Base-by-base conservation (phyloP, 768 basidiomycete species). In the Cystofilobasidium capitatum region DNA sequence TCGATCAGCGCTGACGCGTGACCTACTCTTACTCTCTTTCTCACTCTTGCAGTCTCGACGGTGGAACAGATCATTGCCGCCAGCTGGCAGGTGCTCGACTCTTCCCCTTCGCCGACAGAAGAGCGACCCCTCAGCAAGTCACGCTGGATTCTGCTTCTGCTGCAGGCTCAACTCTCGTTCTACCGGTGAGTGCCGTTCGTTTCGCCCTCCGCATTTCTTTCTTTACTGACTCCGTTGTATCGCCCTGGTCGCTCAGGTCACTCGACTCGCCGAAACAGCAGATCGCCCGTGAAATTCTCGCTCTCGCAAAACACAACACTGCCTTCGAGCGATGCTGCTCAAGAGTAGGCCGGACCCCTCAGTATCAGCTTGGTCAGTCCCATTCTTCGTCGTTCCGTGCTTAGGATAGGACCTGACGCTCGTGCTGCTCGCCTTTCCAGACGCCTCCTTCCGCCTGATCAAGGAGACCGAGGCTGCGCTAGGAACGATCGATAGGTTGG, bases 131-230 rank as follows among this genome's bases (percentile, higher is more conserved):
- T 61, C n/a, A 39, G 59, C 29, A 16, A 29, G 16, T 61, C 59
- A 35, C 39, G 14, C 22, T 61, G 59, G 59, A 24, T 61, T 39
- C 29, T 61, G 20, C 59, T 31, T 7, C 59, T 61, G 22, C 20
- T 61, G 20, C 39, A 44, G 31, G 36, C 42, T n/a, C 59, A 61
- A 39, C 39, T 12, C 40, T 6, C 4, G 10, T 39, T 61, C 1
- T 61, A 61, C 22, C 39, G 39, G 59, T 61, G 13, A 2, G 59
- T 44, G 22, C 12, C 16, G 47, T 22, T 24, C 2, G n/a, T 10
- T 59, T 36, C 12, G 16, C 17, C 37, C 14, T 16, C 6, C 40
- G 35, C n/a, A 22, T 1, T 3, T n/a, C 16, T 36, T 59, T 14
- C 26, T 12, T n/a, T 20, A 17, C 29, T 29, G 13, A 24, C 40